Percentiles rank a stretch among this genome's conserved stretches.
These are phyloP conservation scores for Nigrospora osmanthi DNA, from an alignment of 2,329 filamentous ascomycete species.

Conservation along the genomic window DNA sequence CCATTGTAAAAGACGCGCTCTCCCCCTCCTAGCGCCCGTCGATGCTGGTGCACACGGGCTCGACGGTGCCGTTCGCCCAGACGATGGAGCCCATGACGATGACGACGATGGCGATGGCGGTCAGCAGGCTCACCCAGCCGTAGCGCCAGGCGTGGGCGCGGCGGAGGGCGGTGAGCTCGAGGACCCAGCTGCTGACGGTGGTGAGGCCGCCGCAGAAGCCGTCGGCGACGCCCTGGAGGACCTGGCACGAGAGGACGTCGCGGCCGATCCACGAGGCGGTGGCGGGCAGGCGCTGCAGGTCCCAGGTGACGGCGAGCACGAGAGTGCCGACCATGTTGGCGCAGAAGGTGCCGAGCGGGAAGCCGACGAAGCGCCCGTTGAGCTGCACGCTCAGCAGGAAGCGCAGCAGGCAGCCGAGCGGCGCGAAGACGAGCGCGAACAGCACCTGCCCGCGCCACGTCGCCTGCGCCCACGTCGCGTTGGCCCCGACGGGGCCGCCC, in stretches of 20 bases:
- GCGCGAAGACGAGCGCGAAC: conserved; percentile 62
- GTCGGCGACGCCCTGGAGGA: conserved; percentile 58
- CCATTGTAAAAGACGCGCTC: too few species aligned
- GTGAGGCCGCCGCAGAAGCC: conserved; percentile 62
- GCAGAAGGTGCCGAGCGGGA: conserved; percentile 60
- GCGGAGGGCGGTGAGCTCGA: conserved; percentile 45
- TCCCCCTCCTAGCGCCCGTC: too few species aligned
- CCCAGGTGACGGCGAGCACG: conserved; percentile 2
- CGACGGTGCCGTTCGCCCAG: conserved; percentile 43
- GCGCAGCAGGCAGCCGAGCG: conserved; percentile 51
- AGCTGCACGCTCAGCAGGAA: conserved; percentile 52
- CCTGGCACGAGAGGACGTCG: conserved; percentile 55
- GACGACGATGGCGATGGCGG: conserved; percentile 52
- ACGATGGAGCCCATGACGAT: conserved; percentile 66
- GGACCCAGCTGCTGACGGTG: conserved; percentile 62
- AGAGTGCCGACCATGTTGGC: conserved; percentile 30
- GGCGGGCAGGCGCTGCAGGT: conserved; percentile 4
- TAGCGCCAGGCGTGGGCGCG: conserved; percentile 56
- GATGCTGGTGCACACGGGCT: too few species aligned
- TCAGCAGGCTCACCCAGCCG: conserved; percentile 50
- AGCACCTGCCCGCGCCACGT: conserved; percentile 55
- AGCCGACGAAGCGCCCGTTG: conserved; percentile 45
- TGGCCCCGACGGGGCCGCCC: background rate
- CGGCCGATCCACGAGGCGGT: conserved; percentile 6
- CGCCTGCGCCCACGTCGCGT: background rate